A percentile compares a stretch with the other conserved stretches of the same genome.
These are phyloP conservation scores for Rhodosorus marinus DNA, from an alignment of 23 red algal genomes.

Conservation along the genomic window DNA sequence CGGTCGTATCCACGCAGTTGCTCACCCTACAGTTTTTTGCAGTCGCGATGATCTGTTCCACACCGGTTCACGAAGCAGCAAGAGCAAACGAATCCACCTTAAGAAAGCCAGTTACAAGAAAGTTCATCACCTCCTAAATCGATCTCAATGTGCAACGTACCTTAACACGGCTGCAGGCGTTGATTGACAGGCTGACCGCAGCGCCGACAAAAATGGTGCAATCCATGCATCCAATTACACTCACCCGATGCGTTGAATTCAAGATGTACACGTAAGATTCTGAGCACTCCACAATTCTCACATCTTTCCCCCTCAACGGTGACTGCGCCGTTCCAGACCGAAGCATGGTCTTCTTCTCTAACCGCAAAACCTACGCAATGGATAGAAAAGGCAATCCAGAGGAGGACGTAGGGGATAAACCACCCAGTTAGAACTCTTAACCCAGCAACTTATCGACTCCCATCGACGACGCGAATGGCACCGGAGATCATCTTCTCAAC, in stretches of 20 bases:
- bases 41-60: conserved; percentile 22
- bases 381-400: too few relatives aligned
- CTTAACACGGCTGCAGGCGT: conserved; percentile 41
- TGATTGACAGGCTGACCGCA: conserved; percentile 37
- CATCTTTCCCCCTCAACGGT: conserved; percentile 7
- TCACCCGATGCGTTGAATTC: conserved; percentile 25
- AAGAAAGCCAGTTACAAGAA: too few relatives aligned
- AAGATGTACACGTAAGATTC: conserved; percentile 70
- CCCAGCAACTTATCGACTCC: too few relatives aligned
- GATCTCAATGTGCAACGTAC: too few relatives aligned
- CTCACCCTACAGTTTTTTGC: conserved; percentile 27
- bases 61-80: too few relatives aligned
- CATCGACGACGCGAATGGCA: too few relatives aligned
- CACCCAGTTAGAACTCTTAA: too few relatives aligned
- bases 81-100: too few relatives aligned
- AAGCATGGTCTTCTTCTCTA: conserved; percentile 4
- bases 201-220: conserved; percentile 66
- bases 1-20: conserved; percentile 56
- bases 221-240: conserved; percentile 41
- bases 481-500: too few relatives aligned
- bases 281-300: conserved; percentile 63
- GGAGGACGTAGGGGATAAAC: too few relatives aligned
- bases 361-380: too few relatives aligned
- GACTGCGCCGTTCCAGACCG: conserved; percentile 1
- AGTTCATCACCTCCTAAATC: too few relatives aligned